A percentile compares a stretch with the other conserved stretches of the same genome.
phyloP scores from a whole-genome alignment of 2,329 filamentous ascomycete species.

The Aspergillus phoenicis region DNA sequence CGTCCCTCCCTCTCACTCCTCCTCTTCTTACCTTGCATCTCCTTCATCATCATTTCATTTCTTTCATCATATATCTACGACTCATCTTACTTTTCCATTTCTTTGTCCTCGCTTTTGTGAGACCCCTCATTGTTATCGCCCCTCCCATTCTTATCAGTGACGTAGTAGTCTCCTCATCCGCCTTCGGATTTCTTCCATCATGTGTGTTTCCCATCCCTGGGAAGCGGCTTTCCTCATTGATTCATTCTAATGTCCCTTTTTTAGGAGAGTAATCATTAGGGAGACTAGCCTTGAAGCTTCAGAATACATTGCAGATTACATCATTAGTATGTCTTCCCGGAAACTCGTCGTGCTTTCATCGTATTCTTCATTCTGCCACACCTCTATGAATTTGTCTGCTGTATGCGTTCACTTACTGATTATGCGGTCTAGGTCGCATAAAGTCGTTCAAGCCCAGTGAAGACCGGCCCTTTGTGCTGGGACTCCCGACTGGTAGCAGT shows the following conservation, averaged over 20 bases:
- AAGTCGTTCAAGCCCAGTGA: conserved; percentile 73
- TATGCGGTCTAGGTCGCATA: conserved; percentile 66
- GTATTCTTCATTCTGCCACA: too few relatives aligned
- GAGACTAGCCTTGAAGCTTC: conserved; percentile 70
- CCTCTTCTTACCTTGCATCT: conserved; percentile 3
- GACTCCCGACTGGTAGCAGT: conserved; percentile 80
- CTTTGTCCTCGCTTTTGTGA: background rate
- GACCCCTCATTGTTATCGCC: background rate
- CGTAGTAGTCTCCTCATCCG: conserved; percentile 22
- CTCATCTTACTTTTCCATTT: too few relatives aligned
- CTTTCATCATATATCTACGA: too few relatives aligned
- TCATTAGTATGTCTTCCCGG: conserved; percentile 59
- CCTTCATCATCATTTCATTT: background rate
- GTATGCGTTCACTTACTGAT: background rate
- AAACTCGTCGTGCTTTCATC: background rate
- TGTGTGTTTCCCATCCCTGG: conserved; percentile 24
- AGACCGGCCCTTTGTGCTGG: conserved; percentile 76
- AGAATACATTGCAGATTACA: conserved; percentile 77
- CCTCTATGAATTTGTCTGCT: background rate
- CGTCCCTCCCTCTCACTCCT: background rate
- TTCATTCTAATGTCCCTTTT: conserved; percentile 14
- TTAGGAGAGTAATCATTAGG: conserved; percentile 81
- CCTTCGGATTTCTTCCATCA: conserved; percentile 15
- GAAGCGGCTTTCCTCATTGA: background rate
- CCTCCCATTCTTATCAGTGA: conserved; percentile 24